Conservation (phyloP, 441 rosid genomes). For the Macaranga tanarius region DNA sequence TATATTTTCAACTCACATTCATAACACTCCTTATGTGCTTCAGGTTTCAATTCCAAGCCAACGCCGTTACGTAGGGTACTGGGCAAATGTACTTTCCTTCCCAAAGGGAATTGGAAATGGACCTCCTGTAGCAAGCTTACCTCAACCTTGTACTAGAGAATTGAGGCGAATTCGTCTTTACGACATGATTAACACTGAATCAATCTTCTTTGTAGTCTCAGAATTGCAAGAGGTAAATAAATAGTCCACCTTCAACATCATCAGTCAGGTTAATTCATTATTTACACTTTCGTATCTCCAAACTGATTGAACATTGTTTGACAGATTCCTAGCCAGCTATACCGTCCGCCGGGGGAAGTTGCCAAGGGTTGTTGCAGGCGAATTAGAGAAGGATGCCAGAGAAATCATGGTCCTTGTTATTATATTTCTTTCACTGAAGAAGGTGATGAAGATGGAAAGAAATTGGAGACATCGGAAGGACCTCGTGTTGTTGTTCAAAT, state of each 20-base stretch:
- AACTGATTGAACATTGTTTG: background rate
- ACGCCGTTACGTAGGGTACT: conserved; percentile 77
- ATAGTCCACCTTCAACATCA: too few relatives aligned
- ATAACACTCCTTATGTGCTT: background rate
- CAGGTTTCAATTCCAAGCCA: conserved; percentile 97
- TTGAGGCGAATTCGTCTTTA: conserved; percentile 74
- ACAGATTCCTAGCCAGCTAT: conserved; percentile 59
- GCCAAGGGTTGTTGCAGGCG: conserved; percentile 65
- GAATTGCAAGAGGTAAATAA: conserved; percentile 70
- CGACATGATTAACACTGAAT: conserved; percentile 55
- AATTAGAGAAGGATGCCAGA: conserved; percentile 54
- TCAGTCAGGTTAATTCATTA: too few relatives aligned
- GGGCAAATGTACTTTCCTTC: conserved; percentile 52
- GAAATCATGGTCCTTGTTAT: conserved; percentile 58
- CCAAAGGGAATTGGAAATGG: conserved; percentile 36
- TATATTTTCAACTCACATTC: background rate
- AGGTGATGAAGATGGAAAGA: conserved; percentile 36
- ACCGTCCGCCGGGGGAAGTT: conserved; percentile 66
- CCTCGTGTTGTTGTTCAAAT: conserved; percentile 67
- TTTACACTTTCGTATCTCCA: too few relatives aligned
- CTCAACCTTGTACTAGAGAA: conserved; percentile 60
- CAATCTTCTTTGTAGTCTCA: conserved; percentile 81
- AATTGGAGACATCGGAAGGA: conserved; percentile 37
- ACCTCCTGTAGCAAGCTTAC: conserved; percentile 56
- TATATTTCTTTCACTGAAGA: conserved; percentile 52